Evolutionary conservation across 2,329 filamentous ascomycete species (phyloP).

Genomic region (Xylaria sp.): DNA sequence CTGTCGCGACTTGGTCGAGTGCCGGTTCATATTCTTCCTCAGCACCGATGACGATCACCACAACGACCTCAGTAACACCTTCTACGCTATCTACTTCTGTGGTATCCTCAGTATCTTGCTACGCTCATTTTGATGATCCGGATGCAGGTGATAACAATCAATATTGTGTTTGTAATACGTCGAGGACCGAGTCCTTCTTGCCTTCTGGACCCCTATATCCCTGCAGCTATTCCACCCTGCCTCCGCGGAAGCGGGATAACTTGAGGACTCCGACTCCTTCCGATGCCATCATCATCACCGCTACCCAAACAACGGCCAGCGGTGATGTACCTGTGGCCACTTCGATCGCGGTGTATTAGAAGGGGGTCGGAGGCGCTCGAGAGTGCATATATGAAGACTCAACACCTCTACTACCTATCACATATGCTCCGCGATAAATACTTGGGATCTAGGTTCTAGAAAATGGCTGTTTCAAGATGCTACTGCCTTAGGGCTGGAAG

Average conservation of each 20-base stretch:
- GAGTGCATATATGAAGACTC: background rate
- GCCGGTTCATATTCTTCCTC: background rate
- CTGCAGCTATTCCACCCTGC: background rate
- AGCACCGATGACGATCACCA: background rate
- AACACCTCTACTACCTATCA: background rate
- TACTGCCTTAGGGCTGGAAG: no score
- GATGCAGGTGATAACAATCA: background rate
- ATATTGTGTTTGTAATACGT: background rate
- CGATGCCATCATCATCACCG: background rate
- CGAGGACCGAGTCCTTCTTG: background rate
- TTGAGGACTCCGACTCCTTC: background rate
- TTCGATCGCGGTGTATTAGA: background rate
- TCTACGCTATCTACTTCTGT: background rate
- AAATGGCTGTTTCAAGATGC: background rate
- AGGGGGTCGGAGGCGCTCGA: no score
- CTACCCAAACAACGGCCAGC: background rate
- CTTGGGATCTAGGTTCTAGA: background rate
- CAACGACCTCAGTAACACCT: background rate
- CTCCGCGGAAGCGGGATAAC: background rate
- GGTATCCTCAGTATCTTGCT: background rate
- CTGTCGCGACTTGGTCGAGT: background rate
- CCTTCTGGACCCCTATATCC: background rate
- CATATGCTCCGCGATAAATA: background rate
- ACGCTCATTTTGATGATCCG: background rate
- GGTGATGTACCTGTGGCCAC: background rate